Evolutionary conservation across 1,284 basidiomycete genomes (phyloP).

Genomic region (Puccinia polysora): DNA sequence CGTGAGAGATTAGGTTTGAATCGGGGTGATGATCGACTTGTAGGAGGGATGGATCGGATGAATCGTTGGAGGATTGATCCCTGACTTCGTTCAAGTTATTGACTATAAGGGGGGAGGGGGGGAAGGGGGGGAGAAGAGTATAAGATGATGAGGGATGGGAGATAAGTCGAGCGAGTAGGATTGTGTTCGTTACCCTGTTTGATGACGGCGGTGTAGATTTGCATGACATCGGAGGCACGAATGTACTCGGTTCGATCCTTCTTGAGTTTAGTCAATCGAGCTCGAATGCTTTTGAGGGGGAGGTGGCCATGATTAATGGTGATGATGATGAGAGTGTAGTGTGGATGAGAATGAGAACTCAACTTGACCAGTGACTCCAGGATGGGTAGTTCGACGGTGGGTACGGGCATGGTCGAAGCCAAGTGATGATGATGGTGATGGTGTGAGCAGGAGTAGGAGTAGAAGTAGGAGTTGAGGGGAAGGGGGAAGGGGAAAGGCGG

Average conservation of each 20-base stretch:
- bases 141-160: neutral
- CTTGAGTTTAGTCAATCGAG: conserved; percentile 74
- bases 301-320: neutral
- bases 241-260: conserved; percentile 82
- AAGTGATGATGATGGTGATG: too few relatives aligned
- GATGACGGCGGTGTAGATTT: conserved; percentile 86
- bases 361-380: conserved; percentile 91
- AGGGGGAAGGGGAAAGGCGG: too few relatives aligned
- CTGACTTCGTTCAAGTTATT: conserved; percentile 86
- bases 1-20: conserved; percentile 37
- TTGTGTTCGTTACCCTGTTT: too few relatives aligned
- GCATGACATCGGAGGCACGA: conserved; percentile 85
- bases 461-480: too few relatives aligned
- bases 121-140: neutral
- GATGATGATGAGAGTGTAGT: neutral
- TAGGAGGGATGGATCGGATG: conserved; percentile 22
- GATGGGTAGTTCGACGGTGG: conserved; percentile 70
- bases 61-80: conserved; percentile 57
- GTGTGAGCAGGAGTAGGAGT: too few relatives aligned
- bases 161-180: too few relatives aligned
- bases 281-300: conserved; percentile 67
- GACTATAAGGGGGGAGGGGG: conserved; percentile 58
- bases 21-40: conserved; percentile 36
- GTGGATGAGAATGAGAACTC: conserved; percentile 48
- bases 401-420: conserved; percentile 30